phyloP scores from a whole-genome alignment of 305 asterid species.

The Rubia tinctorum region DNA sequence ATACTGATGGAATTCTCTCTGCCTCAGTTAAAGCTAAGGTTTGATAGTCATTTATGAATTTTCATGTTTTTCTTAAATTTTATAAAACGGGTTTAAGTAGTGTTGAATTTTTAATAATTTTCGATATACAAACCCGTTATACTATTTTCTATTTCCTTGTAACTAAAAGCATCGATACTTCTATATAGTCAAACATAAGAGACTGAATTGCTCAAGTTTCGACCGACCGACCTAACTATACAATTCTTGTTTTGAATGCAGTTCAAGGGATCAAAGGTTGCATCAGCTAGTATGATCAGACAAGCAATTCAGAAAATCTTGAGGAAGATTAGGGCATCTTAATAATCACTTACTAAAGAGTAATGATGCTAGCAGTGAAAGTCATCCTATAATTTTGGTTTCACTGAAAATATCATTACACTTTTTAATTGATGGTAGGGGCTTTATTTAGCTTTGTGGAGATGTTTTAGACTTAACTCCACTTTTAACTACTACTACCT shows the following conservation, averaged over 20 bases:
- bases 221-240: background rate
- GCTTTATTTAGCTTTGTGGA: background rate
- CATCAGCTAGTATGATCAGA: slow-evolving; percentile 50
- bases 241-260: slow-evolving; percentile 17
- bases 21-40: slow-evolving; percentile 75
- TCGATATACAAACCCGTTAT: too few species aligned
- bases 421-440: background rate
- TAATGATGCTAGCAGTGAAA: background rate
- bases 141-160: background rate
- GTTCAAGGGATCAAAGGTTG: slow-evolving; percentile 52
- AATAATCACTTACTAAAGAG: background rate
- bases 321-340: slow-evolving; percentile 30
- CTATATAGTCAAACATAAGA: background rate
- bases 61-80: background rate
- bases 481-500: background rate
- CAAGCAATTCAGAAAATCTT: slow-evolving; percentile 51
- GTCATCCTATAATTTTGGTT: background rate
- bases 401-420: background rate
- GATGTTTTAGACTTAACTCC: slow-evolving; percentile 1
- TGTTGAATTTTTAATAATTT: too few species aligned
- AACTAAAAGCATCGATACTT: background rate
- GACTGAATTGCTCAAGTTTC: background rate
- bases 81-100: background rate
- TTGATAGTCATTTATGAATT: background rate
- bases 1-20: slow-evolving; percentile 51